Evolutionary conservation across 1,284 basidiomycete species (phyloP).

Genomic region (Athelia sp.): DNA sequence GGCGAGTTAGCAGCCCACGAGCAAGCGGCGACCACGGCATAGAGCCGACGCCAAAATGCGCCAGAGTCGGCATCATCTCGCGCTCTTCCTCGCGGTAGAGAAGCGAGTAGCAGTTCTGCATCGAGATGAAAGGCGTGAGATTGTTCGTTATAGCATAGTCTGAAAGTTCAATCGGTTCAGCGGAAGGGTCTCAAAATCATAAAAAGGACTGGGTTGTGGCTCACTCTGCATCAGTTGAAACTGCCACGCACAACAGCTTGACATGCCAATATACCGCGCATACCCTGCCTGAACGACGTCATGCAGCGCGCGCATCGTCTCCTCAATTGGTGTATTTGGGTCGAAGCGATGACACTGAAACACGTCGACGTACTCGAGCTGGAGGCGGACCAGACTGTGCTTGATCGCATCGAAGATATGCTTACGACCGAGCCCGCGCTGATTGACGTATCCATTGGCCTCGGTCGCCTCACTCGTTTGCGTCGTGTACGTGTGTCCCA

Average conservation of each 20-base stretch:
- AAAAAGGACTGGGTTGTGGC: conserved; percentile 1
- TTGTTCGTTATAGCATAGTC: conserved; percentile 23
- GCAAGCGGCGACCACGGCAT: conserved; percentile 28
- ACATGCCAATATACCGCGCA: conserved; percentile 51
- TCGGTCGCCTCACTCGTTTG: conserved; percentile 4
- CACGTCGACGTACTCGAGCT: conserved; percentile 43
- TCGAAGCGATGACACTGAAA: conserved; percentile 44
- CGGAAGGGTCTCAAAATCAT: background rate
- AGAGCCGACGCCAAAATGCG: conserved; percentile 17
- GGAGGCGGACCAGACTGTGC: conserved; percentile 35
- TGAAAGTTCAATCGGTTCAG: conserved; percentile 21
- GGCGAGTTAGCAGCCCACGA: conserved; percentile 24
- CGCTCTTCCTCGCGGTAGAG: conserved; percentile 41
- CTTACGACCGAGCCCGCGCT: conserved; percentile 17
- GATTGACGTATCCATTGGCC: conserved; percentile 29
- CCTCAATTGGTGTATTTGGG: conserved; percentile 37
- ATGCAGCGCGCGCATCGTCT: conserved; percentile 46
- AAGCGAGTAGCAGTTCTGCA: conserved; percentile 41
- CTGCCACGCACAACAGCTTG: conserved; percentile 20
- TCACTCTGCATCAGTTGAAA: conserved; percentile 20
- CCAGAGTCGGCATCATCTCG: background rate
- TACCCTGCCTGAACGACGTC: conserved; percentile 45
- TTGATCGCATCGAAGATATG: conserved; percentile 45
- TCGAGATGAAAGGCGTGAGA: conserved; percentile 41
- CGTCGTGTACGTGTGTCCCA: background rate